Evolutionary conservation across 768 basidiomycete species (phyloP).

Genomic region (Pulveroboletus sp.): DNA sequence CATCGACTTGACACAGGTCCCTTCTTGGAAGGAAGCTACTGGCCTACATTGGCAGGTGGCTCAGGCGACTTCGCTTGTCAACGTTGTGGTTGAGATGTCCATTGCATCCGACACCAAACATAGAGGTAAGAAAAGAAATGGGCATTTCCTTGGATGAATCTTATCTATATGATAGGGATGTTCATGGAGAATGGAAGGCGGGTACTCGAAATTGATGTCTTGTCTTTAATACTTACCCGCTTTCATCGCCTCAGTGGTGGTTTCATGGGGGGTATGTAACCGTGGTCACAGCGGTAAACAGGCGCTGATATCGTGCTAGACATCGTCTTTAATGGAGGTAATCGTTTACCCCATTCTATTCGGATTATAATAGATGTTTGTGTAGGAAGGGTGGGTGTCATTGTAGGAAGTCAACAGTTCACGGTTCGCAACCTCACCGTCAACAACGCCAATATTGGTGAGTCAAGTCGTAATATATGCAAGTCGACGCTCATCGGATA

Average conservation of each 20-base stretch:
- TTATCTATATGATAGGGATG: conserved; percentile 33
- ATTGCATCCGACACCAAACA: conserved; percentile 59
- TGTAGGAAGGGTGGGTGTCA: conserved; percentile 51
- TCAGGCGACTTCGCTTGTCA: conserved; percentile 71
- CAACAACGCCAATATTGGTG: conserved; percentile 44
- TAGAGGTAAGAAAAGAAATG: conserved; percentile 46
- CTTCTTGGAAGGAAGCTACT: conserved; percentile 50
- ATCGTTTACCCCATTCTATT: background rate
- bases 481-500: background rate
- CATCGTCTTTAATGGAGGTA: conserved; percentile 42
- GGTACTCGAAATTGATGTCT: background rate
- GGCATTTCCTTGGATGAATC: background rate
- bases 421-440: conserved; percentile 62
- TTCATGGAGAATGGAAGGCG: conserved; percentile 77
- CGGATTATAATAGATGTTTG: background rate
- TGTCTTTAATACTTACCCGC: background rate
- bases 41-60: conserved; percentile 84
- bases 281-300: background rate
- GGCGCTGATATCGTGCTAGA: conserved; percentile 21
- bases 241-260: conserved; percentile 32
- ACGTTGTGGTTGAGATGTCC: conserved; percentile 71
- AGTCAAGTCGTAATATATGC: background rate
- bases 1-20: conserved; percentile 61
- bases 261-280: conserved; percentile 50
- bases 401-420: conserved; percentile 80